Conservation (phyloP, 495 filamentous ascomycete genomes). For the Tuber calosporum region DNA sequence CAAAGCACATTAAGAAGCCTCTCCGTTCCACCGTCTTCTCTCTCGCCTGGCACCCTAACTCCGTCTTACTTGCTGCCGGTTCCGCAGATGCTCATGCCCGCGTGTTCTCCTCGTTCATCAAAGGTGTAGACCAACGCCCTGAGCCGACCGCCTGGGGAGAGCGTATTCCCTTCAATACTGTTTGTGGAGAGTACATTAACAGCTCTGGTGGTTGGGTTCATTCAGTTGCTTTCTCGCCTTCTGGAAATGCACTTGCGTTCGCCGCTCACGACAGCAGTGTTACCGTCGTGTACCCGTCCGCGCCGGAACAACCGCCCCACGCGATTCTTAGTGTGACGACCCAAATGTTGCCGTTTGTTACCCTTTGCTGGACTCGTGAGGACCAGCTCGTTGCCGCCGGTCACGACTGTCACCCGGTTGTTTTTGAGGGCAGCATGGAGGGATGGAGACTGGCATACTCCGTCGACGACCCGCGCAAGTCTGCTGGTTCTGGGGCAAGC, state of each 20-base stretch:
- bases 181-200: conserved; percentile 92
- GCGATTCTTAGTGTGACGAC: conserved; percentile 83
- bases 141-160: conserved; percentile 92
- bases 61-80: conserved; percentile 84
- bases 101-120: conserved; percentile 92
- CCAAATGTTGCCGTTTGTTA: conserved; percentile 82
- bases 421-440: conserved; percentile 68
- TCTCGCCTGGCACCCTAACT: conserved; percentile 94
- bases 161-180: conserved; percentile 90
- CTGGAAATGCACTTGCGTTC: conserved; percentile 84
- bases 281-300: conserved; percentile 90
- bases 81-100: conserved; percentile 96
- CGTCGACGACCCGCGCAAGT: conserved; percentile 67
- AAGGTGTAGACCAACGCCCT: conserved; percentile 80
- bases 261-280: conserved; percentile 89
- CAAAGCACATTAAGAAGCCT: conserved; percentile 97
- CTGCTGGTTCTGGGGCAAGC: conserved; percentile 48
- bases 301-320: conserved; percentile 79
- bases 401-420: conserved; percentile 92
- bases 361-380: conserved; percentile 85
- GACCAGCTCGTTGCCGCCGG: conserved; percentile 91
- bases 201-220: conserved; percentile 96
- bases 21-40: conserved; percentile 93
- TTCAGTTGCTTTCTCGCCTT: conserved; percentile 80
- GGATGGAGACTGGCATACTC: conserved; percentile 85